Conservation (phyloP, 148 eudicot species). For the Polygonum maritimum region DNA sequence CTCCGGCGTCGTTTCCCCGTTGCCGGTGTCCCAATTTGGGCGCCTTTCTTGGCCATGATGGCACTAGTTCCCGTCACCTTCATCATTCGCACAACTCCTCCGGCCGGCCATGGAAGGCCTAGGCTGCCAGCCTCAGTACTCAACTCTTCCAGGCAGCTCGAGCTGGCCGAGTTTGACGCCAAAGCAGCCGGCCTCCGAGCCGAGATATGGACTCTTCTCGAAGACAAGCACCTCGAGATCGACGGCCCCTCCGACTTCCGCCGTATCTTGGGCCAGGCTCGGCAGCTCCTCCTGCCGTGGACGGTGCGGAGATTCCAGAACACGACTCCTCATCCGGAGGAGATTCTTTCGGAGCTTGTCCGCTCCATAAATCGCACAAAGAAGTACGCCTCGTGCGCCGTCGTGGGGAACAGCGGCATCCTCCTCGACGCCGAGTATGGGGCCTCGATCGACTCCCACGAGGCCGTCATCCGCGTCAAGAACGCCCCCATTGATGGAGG, state of each 20-base stretch:
- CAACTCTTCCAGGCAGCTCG: constrained; percentile 29
- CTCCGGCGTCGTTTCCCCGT: neutral
- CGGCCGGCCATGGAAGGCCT: neutral
- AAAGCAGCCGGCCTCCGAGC: constrained; percentile 30
- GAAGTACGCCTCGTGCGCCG: constrained; percentile 64
- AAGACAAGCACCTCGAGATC: constrained; percentile 17
- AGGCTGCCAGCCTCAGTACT: neutral
- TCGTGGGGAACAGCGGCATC: constrained; percentile 92
- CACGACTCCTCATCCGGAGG: neutral
- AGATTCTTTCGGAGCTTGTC: neutral
- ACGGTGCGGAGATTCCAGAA: neutral
- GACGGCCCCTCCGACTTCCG: constrained; percentile 29
- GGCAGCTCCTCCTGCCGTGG: constrained; percentile 44
- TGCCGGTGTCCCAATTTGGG: neutral
- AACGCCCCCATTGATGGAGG: constrained; percentile 36
- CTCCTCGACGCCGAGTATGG: constrained; percentile 50
- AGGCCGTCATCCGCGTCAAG: constrained; percentile 64
- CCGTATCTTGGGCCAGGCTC: constrained; percentile 16
- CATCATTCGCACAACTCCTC: too few species aligned
- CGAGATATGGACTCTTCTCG: constrained; percentile 21
- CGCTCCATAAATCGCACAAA: neutral
- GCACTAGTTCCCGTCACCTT: neutral
- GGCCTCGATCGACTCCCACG: constrained; percentile 52
- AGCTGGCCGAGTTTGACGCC: constrained; percentile 39
- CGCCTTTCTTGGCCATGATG: neutral